These are phyloP conservation scores for Amanita thiersii DNA, from an alignment of 768 basidiomycete genomes.

Conservation along the genomic window DNA sequence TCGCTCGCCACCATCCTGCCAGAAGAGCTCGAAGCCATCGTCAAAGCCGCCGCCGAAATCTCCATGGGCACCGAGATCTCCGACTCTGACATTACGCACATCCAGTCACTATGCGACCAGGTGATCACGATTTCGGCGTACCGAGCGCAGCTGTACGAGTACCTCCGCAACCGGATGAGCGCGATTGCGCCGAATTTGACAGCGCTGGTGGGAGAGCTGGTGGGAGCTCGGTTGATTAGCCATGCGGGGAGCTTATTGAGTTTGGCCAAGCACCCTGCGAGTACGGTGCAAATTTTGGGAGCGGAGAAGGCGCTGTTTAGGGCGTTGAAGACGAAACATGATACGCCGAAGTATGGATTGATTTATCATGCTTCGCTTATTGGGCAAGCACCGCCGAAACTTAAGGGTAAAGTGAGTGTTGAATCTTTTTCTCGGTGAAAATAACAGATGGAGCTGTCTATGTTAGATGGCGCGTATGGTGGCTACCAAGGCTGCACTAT, in stretches of 20 bases:
- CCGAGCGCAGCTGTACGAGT: conserved; percentile 91
- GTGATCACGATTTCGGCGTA: conserved; percentile 95
- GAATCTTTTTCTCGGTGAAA: neutral
- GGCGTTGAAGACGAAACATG: conserved; percentile 97
- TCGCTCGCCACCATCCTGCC: conserved; percentile 88
- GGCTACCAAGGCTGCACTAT: conserved; percentile 94
- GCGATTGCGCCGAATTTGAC: conserved; percentile 98
- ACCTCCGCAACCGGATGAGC: conserved; percentile 95
- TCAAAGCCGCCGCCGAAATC: conserved; percentile 94
- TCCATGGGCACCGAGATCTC: conserved; percentile 99
- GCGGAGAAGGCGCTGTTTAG: conserved; percentile 98
- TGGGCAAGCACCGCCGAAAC: conserved; percentile 94
- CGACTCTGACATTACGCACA: conserved; percentile 93
- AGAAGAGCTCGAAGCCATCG: conserved; percentile 91
- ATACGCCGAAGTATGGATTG: conserved; percentile 98
- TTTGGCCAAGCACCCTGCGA: conserved; percentile 95
- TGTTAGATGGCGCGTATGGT: conserved; percentile 98
- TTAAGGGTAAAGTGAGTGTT: conserved; percentile 82
- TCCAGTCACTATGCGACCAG: conserved; percentile 94
- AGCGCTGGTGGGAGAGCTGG: conserved; percentile 84
- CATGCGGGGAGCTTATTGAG: conserved; percentile 95
- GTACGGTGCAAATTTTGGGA: conserved; percentile 96
- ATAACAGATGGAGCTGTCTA: neutral
- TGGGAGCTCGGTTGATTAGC: conserved; percentile 88
- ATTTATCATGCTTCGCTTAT: conserved; percentile 98